Evolutionary conservation across 768 basidiomycete species (phyloP).

Genomic region (Pleurotus ostreatus): DNA sequence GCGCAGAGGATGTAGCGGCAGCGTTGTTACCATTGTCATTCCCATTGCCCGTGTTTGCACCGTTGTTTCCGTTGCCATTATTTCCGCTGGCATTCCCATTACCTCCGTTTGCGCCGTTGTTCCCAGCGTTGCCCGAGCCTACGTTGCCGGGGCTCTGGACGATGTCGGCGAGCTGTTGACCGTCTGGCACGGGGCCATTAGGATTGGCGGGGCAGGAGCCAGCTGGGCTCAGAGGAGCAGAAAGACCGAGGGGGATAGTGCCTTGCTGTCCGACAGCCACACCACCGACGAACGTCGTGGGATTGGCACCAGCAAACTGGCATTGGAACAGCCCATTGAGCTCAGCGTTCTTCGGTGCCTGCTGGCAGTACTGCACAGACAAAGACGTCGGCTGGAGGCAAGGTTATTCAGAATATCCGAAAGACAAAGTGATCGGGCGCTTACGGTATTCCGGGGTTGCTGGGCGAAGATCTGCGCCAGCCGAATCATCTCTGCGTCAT

Average conservation of each 20-base stretch:
- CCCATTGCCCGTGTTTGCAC: constrained; percentile 14
- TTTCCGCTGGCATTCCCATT: constrained; percentile 9
- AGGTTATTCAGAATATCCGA: neutral
- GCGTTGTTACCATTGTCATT: constrained; percentile 16
- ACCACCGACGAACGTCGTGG: constrained; percentile 40
- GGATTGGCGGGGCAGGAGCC: constrained; percentile 50
- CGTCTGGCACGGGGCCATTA: constrained; percentile 44
- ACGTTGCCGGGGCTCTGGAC: constrained; percentile 31
- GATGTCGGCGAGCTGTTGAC: constrained; percentile 35
- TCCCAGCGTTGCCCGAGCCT: constrained; percentile 8
- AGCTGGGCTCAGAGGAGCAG: constrained; percentile 33
- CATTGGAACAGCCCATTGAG: constrained; percentile 56
- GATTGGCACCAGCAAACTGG: constrained; percentile 47
- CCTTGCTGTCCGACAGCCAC: constrained; percentile 37
- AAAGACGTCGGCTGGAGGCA: constrained; percentile 33
- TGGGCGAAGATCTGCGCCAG: constrained; percentile 51
- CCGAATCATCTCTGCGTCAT: constrained; percentile 42
- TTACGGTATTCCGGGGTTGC: constrained; percentile 53
- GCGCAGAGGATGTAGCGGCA: constrained; percentile 13
- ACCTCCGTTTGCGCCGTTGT: constrained; percentile 6
- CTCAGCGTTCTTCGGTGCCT: constrained; percentile 46
- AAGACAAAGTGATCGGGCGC: constrained; percentile 11
- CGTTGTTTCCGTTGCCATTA: constrained; percentile 12
- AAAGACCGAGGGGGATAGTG: constrained; percentile 50
- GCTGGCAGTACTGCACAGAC: constrained; percentile 49